phyloP scores from a whole-genome alignment of 1,284 basidiomycete species.

The Trametes hirsuta region DNA sequence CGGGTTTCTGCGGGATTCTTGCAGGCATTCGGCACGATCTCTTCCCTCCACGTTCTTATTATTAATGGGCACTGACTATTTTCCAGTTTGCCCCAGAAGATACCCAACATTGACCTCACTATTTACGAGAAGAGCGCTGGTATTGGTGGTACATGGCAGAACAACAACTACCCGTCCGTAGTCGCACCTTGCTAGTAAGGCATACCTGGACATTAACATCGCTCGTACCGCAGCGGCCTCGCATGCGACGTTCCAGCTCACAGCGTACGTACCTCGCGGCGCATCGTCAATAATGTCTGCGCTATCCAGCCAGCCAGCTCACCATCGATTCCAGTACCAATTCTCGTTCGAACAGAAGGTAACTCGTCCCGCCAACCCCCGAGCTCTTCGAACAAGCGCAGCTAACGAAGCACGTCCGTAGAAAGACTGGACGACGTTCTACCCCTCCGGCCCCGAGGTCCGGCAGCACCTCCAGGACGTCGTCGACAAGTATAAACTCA shows the following conservation, averaged over 20 bases:
- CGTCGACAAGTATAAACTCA: slow-evolving; percentile 61
- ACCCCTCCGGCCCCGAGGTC: slow-evolving; percentile 61
- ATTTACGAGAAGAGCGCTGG: slow-evolving; percentile 63
- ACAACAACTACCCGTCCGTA: slow-evolving; percentile 41
- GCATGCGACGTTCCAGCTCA: slow-evolving; percentile 61
- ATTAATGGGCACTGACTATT: background rate
- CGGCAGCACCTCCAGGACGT: slow-evolving; percentile 52
- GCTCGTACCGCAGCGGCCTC: slow-evolving; percentile 41
- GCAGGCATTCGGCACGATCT: slow-evolving; percentile 51
- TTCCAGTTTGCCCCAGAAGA: slow-evolving; percentile 52
- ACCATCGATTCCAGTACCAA: slow-evolving; percentile 48
- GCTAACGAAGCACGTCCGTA: slow-evolving; percentile 22
- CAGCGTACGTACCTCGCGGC: slow-evolving; percentile 38
- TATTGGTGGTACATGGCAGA: slow-evolving; percentile 64
- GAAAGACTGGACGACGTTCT: slow-evolving; percentile 63
- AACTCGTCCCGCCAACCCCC: too few species aligned
- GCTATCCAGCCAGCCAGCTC: background rate
- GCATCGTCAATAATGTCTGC: background rate
- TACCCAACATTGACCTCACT: slow-evolving; percentile 55
- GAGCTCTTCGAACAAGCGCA: background rate
- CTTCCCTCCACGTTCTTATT: background rate
- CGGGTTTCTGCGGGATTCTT: slow-evolving; percentile 57
- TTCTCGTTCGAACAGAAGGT: slow-evolving; percentile 60
- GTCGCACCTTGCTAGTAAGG: background rate
- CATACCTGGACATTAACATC: background rate